These are phyloP conservation scores for Podaxis rugospora DNA, from an alignment of 768 basidiomycete genomes.

Conservation along the genomic window DNA sequence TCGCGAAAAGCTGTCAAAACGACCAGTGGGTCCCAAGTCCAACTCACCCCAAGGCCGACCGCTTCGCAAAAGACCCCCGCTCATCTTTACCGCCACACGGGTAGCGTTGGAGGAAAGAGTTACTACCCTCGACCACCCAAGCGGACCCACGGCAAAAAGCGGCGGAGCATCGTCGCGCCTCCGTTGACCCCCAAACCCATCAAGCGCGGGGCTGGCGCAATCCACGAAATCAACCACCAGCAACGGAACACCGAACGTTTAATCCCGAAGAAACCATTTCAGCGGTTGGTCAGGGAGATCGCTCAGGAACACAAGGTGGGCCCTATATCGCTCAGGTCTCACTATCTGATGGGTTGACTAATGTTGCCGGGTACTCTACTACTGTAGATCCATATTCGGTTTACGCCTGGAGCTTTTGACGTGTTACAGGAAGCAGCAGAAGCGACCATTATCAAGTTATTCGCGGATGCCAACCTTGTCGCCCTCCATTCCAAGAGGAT, in stretches of 20 bases:
- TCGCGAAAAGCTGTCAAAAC: background rate
- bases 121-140: background rate
- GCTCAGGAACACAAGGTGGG: slow-evolving; percentile 86
- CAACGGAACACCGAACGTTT: slow-evolving; percentile 86
- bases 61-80: background rate
- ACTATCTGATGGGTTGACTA: background rate
- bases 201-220: slow-evolving; percentile 77
- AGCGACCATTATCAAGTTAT: slow-evolving; percentile 73
- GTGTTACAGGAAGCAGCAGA: slow-evolving; percentile 86
- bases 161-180: background rate
- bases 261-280: slow-evolving; percentile 87
- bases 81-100: background rate
- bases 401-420: slow-evolving; percentile 89
- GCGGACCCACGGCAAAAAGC: background rate
- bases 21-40: background rate
- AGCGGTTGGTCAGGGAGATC: slow-evolving; percentile 86
- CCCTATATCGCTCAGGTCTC: background rate
- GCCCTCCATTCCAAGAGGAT: slow-evolving; percentile 86
- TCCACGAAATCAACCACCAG: slow-evolving; percentile 86
- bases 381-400: slow-evolving; percentile 68
- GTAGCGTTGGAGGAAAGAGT: background rate
- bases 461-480: slow-evolving; percentile 80
- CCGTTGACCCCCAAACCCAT: background rate
- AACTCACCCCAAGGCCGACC: background rate
- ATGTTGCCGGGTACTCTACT: background rate